Conservation (phyloP, 768 basidiomycete species). For the Rhodotorula kratochvilovae region DNA sequence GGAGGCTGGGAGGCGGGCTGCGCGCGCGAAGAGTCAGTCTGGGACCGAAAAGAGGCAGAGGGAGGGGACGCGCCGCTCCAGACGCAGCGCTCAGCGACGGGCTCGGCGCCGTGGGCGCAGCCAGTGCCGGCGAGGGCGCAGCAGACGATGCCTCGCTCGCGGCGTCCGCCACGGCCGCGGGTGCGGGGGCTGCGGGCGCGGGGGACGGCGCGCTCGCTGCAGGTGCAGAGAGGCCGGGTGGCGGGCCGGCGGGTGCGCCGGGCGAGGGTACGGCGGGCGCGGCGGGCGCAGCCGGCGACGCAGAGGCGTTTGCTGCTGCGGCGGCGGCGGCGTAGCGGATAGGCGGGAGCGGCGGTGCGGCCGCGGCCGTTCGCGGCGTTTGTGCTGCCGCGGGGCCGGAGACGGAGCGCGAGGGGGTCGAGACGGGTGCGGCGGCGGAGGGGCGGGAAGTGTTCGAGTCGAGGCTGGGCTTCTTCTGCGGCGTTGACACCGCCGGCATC, state of each 20-base stretch:
- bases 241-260: conserved; percentile 39
- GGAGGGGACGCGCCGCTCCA: neutral
- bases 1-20: neutral
- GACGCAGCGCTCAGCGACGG: conserved; percentile 17
- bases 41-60: neutral
- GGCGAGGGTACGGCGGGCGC: conserved; percentile 40
- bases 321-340: conserved; percentile 91
- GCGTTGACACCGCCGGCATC: neutral
- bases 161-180: neutral
- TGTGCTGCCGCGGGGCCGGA: conserved; percentile 10
- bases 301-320: conserved; percentile 56
- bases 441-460: conserved; percentile 14
- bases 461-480: conserved; percentile 27
- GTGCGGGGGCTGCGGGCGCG: neutral
- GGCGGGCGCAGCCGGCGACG: neutral
- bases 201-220: neutral
- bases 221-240: conserved; percentile 51
- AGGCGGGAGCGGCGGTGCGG: conserved; percentile 57
- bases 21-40: neutral
- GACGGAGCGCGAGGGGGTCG: conserved; percentile 25
- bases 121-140: conserved; percentile 26
- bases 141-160: conserved; percentile 12
- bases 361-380: conserved; percentile 31
- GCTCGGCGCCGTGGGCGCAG: conserved; percentile 6
- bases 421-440: conserved; percentile 9